Conservation (phyloP, 805 yeast genomes). For the Yamadazyma olivae region DNA sequence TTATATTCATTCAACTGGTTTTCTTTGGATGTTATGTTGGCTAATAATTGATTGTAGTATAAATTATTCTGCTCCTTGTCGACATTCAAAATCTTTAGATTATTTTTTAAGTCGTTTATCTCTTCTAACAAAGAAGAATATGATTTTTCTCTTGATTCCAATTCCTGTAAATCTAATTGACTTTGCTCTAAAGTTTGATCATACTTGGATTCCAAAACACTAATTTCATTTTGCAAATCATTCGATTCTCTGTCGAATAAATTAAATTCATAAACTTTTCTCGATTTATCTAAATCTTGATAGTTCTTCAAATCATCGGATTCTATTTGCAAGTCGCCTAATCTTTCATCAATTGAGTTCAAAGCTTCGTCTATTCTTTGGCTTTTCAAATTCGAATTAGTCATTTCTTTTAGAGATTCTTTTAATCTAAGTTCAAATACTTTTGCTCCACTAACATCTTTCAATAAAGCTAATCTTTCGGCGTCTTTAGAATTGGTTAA, state of each 20-base stretch:
- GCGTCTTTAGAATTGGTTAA: constrained; percentile 85
- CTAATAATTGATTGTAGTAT: constrained; percentile 48
- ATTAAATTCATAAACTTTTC: constrained; percentile 71
- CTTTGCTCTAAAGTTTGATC: constrained; percentile 49
- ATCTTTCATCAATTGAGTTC: constrained; percentile 62
- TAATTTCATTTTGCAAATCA: constrained; percentile 59
- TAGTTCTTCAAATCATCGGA: constrained; percentile 68
- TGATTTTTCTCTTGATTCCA: constrained; percentile 58
- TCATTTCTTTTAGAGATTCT: constrained; percentile 80
- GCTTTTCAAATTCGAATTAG: constrained; percentile 63
- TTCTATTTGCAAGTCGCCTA: constrained; percentile 78
- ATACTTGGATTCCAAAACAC: constrained; percentile 57
- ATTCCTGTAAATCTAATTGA: constrained; percentile 48
- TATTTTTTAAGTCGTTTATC: constrained; percentile 45
- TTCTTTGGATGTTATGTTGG: constrained; percentile 47
- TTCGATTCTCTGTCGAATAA: constrained; percentile 73
- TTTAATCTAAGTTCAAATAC: constrained; percentile 79
- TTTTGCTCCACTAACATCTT: constrained; percentile 94
- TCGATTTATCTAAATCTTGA: constrained; percentile 63
- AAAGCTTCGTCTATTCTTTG: constrained; percentile 74
- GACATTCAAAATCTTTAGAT: constrained; percentile 48
- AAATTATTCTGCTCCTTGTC: constrained; percentile 55
- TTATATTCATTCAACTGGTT: constrained; percentile 45
- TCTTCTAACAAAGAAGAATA: constrained; percentile 44
- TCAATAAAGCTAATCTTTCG: constrained; percentile 73